phyloP scores from a whole-genome alignment of 441 rosid species.

The Erysimum cheiri region DNA sequence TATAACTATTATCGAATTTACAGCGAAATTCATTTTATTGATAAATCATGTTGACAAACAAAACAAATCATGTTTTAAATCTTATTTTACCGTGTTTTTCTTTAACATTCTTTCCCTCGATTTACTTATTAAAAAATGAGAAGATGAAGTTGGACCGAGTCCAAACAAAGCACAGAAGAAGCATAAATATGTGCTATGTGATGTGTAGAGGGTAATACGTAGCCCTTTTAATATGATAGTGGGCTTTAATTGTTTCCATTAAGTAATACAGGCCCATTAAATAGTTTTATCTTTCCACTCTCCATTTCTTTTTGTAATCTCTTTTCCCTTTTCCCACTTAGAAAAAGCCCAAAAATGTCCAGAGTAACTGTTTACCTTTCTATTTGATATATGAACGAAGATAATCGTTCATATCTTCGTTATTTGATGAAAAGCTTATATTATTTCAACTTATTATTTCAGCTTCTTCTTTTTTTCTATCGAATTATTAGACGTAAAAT shows the following conservation, averaged over 20 bases:
- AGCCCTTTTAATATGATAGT: not conserved
- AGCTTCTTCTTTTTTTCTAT: too few species aligned
- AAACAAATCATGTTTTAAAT: not conserved
- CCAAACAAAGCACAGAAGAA: not conserved
- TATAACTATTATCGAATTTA: not conserved
- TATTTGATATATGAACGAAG: too few species aligned
- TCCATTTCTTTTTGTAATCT: not conserved
- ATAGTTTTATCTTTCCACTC: not conserved
- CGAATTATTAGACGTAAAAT: too few species aligned
- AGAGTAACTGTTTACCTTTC: not conserved
- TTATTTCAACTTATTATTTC: too few species aligned
- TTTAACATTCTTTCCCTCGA: not conserved
- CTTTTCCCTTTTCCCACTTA: not conserved
- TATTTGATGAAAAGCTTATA: too few species aligned
- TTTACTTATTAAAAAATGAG: not conserved
- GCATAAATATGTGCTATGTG: not conserved
- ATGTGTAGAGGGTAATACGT: not conserved
- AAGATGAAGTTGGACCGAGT: not conserved
- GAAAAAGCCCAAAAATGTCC: not conserved
- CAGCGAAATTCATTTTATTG: not conserved
- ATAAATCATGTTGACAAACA: not conserved
- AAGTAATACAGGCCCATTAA: conserved; percentile 14
- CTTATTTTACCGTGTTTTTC: not conserved
- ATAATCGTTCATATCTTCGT: too few species aligned
- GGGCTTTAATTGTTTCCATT: conserved; percentile 9